Base-by-base conservation (phyloP, 2,329 filamentous ascomycete species). In the Diaporthe vexans region DNA sequence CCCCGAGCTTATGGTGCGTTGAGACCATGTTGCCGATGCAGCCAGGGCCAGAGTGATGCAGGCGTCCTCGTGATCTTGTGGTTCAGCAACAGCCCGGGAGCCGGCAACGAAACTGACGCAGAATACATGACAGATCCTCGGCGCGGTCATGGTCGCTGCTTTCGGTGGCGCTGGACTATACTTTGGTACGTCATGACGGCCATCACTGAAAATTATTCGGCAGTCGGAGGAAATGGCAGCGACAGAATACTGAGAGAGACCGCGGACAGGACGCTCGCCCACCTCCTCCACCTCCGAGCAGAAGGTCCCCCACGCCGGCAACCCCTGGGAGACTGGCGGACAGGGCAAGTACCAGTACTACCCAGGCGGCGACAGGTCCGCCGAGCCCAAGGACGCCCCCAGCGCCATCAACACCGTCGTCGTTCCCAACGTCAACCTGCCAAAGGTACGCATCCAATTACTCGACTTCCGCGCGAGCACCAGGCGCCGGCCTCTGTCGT, bases 351-450 rank as follows among this genome's bases (percentile, higher is more conserved):
- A 92, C 89, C 89, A 92, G 85, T 95, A 95, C 87, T 91, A 94
- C 88, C 95, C 95, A 75, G 94, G 94, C 80, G 97, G 95, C 80
- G 94, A 98, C 86, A 86, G 89, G 82, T 92, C 82, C 85, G 88
- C 92, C 82, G 86, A 91, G 76, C 93, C 94, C 83, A 95, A 93
- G 88, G 94, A 98, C 81, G 97, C 97, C 76, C 97, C 97, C 78
- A 97, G 94, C 85, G 97, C 97, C 77, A 87, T 99, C 86, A 98
- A 99, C 90, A 94, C 94, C 78, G 95, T 98, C 80, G 93, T 99
- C 83, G 89, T 99, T 72, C 97, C 97, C 81, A 93, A 97, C 82
- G 95, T 99, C 82, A 97, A 93, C 82, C 89, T 98, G 79, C 95
- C 97, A 82, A 95, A 93, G 92, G 94, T 95, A 88, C 77, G 88